phyloP scores from a whole-genome alignment of 83 land plant genomes.

The Picea engelmannii region DNA sequence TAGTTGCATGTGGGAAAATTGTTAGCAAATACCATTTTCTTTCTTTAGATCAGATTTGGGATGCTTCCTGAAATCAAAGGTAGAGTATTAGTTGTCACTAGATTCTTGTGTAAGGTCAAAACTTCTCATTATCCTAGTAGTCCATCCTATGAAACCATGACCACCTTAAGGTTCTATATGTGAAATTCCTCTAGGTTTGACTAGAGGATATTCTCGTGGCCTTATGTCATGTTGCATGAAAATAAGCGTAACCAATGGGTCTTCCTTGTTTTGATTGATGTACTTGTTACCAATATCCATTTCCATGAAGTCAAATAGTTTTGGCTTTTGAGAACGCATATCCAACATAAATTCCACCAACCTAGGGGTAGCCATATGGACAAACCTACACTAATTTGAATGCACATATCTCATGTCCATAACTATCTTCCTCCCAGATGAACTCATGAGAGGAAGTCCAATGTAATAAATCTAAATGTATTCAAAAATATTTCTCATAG shows the following conservation, averaged over 20 bases:
- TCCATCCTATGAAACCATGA: constrained; percentile 1
- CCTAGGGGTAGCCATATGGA: constrained; percentile 31
- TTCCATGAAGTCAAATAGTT: too few relatives aligned
- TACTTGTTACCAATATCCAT: background rate
- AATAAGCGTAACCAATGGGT: constrained; percentile 6
- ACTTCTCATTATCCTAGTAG: constrained; percentile 9
- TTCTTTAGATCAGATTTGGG: too few relatives aligned
- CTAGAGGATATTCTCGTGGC: background rate
- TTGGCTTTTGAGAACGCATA: too few relatives aligned
- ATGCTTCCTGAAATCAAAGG: too few relatives aligned
- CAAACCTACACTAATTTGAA: constrained; percentile 32
- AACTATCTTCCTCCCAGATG: constrained; percentile 17
- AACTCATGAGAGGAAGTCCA: constrained; percentile 21
- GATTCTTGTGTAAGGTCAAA: constrained; percentile 21
- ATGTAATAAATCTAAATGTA: constrained; percentile 22
- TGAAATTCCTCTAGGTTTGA: constrained; percentile 5
- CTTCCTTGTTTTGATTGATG: constrained; percentile 17
- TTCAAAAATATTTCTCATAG: constrained; percentile 19
- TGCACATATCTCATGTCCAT: constrained; percentile 32
- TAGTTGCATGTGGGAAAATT: too few relatives aligned
- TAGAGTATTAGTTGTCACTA: background rate
- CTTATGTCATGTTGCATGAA: background rate
- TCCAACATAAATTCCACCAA: constrained; percentile 22
- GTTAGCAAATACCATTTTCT: too few relatives aligned
- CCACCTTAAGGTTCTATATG: constrained; percentile 6